Percentiles rank a stretch among this genome's conserved stretches.
Conservation (phyloP, 2,329 filamentous ascomycete genomes). For the Lasiodiplodia sp. region DNA sequence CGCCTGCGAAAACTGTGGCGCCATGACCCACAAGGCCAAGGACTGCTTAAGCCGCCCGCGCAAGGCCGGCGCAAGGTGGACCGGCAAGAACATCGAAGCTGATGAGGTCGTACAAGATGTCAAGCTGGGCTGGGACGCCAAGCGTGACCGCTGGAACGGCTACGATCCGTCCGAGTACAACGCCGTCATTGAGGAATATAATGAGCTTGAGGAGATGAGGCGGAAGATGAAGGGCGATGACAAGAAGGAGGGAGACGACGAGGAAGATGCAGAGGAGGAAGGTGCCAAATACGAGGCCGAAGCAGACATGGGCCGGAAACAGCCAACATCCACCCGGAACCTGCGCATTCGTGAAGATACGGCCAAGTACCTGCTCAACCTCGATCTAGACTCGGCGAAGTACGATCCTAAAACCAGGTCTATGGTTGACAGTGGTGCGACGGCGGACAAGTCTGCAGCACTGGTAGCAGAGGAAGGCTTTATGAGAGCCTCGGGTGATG, state of each 20-base stretch:
- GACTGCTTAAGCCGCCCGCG: conserved; percentile 90
- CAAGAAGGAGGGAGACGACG: conserved; percentile 53
- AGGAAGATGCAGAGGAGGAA: conserved; percentile 59
- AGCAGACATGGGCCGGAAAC: conserved; percentile 93
- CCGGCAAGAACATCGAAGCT: conserved; percentile 89
- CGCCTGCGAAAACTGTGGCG: conserved; percentile 97
- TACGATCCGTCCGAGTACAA: conserved; percentile 89
- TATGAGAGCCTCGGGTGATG: conserved; percentile 86
- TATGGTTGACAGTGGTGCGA: conserved; percentile 85
- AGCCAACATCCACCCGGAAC: conserved; percentile 89
- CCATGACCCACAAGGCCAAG: conserved; percentile 95
- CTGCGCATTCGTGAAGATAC: conserved; percentile 94
- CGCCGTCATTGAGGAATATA: conserved; percentile 86
- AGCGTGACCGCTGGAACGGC: conserved; percentile 98
- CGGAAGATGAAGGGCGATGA: conserved; percentile 50
- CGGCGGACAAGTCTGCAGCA: conserved; percentile 78
- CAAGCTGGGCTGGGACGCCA: conserved; percentile 92
- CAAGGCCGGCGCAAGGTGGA: conserved; percentile 90
- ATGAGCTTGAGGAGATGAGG: conserved; percentile 81
- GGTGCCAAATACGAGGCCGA: conserved; percentile 84
- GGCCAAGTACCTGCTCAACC: conserved; percentile 92
- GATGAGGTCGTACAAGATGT: conserved; percentile 89
- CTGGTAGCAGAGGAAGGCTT: conserved; percentile 94
- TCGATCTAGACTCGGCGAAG: conserved; percentile 94
- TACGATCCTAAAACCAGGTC: conserved; percentile 96